Evolutionary conservation across 192 early-diverging fungal genomes (phyloP).

Genomic region (Bifiguratus adelaidae): DNA sequence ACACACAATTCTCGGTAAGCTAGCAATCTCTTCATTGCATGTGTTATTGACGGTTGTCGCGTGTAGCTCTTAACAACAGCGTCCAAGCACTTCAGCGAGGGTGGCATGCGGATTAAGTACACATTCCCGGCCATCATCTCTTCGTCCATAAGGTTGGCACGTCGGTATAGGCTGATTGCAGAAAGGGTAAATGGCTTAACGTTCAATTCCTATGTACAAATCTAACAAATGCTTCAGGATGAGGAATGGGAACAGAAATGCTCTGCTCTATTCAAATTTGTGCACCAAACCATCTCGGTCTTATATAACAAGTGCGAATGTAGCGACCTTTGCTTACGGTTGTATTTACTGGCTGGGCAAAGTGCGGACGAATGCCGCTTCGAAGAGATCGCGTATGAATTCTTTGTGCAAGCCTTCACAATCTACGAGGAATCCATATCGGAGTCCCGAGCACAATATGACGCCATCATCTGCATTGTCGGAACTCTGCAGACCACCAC

Average conservation of each 20-base stretch:
- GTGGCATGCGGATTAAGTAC: conserved; percentile 85
- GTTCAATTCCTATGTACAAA: background rate
- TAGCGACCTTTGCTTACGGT: conserved; percentile 52
- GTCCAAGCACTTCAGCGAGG: conserved; percentile 79
- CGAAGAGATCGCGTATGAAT: conserved; percentile 96
- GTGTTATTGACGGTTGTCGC: conserved; percentile 2
- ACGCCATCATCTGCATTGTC: conserved; percentile 82
- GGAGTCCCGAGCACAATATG: conserved; percentile 84
- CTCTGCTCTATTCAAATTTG: conserved; percentile 72
- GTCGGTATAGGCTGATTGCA: conserved; percentile 35
- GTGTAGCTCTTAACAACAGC: conserved; percentile 65
- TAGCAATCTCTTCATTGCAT: background rate
- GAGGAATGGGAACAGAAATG: conserved; percentile 62
- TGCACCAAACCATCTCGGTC: conserved; percentile 73
- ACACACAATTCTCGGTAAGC: conserved; percentile 66
- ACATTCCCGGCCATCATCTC: conserved; percentile 85
- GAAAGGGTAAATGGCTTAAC: conserved; percentile 13
- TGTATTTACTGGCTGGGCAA: conserved; percentile 82
- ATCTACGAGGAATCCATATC: conserved; percentile 95
- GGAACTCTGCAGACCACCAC: conserved; percentile 74
- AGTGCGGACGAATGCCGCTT: conserved; percentile 77
- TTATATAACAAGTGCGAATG: conserved; percentile 56
- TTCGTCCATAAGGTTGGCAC: conserved; percentile 51
- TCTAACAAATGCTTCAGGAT: conserved; percentile 11
- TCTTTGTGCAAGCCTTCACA: conserved; percentile 94